A percentile compares a stretch with the other conserved stretches of the same genome.
Conservation (phyloP, 2,329 filamentous ascomycete genomes). For the Fonsecaea multimorphosa region DNA sequence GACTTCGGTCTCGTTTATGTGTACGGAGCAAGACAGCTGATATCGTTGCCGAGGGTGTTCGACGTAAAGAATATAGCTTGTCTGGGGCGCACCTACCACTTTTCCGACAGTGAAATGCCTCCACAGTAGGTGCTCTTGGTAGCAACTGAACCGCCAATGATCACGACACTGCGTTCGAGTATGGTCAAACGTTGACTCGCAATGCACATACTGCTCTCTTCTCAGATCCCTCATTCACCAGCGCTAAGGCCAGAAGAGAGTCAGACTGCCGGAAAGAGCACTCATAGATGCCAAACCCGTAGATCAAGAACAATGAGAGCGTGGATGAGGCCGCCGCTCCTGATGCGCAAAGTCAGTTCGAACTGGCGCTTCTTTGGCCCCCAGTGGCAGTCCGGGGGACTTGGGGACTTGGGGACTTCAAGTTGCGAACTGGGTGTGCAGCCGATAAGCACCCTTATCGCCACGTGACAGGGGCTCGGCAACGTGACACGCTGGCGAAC, state of each 20-base stretch:
- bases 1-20: neutral
- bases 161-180: neutral
- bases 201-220: neutral
- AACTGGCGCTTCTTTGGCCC: too few species aligned
- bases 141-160: neutral
- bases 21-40: neutral
- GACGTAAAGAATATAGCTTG: too few species aligned
- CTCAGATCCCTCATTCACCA: neutral
- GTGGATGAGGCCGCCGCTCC: neutral
- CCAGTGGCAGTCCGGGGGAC: too few species aligned
- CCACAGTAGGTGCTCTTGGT: neutral
- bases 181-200: too few species aligned
- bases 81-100: too few species aligned
- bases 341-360: neutral
- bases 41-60: neutral
- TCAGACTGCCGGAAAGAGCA: neutral
- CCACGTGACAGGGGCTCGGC: neutral
- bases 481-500: slow-evolving; percentile 3
- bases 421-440: too few species aligned
- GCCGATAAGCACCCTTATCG: neutral
- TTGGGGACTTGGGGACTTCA: too few species aligned
- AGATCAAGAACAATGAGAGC: neutral
- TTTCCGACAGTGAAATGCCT: too few species aligned
- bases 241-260: neutral
- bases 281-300: neutral